phyloP scores from a whole-genome alignment of 2,329 filamentous ascomycete genomes.

The Cladophialophora psammophila region DNA sequence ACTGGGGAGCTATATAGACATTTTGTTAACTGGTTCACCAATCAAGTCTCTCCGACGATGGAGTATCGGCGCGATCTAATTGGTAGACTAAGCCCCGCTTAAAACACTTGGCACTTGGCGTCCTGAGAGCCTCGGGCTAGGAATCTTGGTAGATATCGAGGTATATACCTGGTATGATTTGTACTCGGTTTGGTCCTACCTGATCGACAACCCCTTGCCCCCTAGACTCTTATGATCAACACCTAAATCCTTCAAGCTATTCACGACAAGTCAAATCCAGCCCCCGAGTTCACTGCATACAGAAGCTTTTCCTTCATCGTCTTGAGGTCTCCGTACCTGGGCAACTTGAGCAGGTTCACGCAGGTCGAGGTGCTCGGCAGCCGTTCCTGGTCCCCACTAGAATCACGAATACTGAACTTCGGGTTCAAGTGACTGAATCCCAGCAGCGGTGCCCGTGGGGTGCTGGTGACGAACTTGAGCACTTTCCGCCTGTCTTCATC shows the following conservation, averaged over 20 bases:
- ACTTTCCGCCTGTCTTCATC: constrained; percentile 84
- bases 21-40: too few relatives aligned
- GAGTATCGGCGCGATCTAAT: too few relatives aligned
- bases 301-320: constrained; percentile 79
- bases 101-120: too few relatives aligned
- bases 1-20: too few relatives aligned
- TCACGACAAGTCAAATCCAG: constrained; percentile 79
- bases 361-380: constrained; percentile 95
- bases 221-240: too few relatives aligned
- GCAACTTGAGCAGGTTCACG: constrained; percentile 92
- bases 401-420: constrained; percentile 87
- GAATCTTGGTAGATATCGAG: too few relatives aligned
- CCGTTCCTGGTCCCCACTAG: constrained; percentile 75
- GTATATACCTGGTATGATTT: too few relatives aligned
- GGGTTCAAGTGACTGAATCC: constrained; percentile 88
- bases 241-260: background rate
- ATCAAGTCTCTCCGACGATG: too few relatives aligned
- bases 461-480: constrained; percentile 94
- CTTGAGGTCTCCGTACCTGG: constrained; percentile 73
- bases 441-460: constrained; percentile 84
- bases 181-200: too few relatives aligned
- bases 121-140: too few relatives aligned
- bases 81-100: too few relatives aligned
- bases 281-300: constrained; percentile 87
- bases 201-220: too few relatives aligned